phyloP scores from a whole-genome alignment of 768 basidiomycete genomes.

The Tulasnella sp. region DNA sequence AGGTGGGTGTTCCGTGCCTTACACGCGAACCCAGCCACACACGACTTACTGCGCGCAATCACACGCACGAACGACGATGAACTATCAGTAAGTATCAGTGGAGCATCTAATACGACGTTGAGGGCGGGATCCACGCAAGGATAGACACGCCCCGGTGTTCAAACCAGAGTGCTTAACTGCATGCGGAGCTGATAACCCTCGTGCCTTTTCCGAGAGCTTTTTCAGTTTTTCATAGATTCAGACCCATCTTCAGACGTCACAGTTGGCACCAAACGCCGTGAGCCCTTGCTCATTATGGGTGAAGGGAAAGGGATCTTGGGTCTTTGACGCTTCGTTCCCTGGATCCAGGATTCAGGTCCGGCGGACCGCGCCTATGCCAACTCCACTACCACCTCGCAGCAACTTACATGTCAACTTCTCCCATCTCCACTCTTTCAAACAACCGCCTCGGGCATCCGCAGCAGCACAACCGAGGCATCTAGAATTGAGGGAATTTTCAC shows the following conservation, averaged over 20 bases:
- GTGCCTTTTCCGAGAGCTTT: not conserved
- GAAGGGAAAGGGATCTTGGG: not conserved
- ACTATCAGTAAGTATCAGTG: not conserved
- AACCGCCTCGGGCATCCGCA: conserved; percentile 1
- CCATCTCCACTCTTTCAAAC: conserved; percentile 6
- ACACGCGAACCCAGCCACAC: conserved; percentile 11
- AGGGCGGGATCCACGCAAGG: not conserved
- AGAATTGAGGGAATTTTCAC: not conserved
- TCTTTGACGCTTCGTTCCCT: not conserved
- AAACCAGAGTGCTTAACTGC: not conserved
- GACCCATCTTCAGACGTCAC: not conserved
- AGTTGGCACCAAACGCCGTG: conserved; percentile 3
- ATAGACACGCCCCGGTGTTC: not conserved
- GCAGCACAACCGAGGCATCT: conserved; percentile 5
- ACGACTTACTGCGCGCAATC: not conserved
- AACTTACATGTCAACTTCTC: not conserved
- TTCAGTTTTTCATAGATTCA: not conserved
- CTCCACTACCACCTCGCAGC: not conserved
- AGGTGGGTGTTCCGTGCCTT: conserved; percentile 4
- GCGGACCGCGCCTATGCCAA: not conserved
- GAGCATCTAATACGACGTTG: conserved; percentile 9
- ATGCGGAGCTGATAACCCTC: not conserved
- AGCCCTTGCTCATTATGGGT: not conserved
- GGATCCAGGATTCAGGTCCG: conserved; percentile 11
- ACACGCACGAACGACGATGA: not conserved